Evolutionary conservation across 805 yeast species (phyloP).

Genomic region (Candida coleopterorum): DNA sequence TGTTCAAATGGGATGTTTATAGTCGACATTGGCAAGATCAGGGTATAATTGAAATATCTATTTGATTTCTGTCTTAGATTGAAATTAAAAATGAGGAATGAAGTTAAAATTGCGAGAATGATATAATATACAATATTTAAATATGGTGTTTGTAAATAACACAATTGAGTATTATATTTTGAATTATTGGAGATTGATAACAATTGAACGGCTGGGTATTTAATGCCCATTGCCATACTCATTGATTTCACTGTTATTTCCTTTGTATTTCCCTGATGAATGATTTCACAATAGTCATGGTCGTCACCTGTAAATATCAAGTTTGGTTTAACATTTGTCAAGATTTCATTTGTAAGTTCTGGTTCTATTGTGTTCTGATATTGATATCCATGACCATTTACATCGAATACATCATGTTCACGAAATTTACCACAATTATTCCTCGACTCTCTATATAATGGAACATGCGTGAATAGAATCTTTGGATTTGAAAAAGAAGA

Average conservation of each 20-base stretch:
- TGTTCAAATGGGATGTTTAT: slow-evolving; percentile 12
- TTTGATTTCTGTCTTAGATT: slow-evolving; percentile 23
- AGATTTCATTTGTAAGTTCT: slow-evolving; percentile 51
- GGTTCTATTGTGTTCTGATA: slow-evolving; percentile 78
- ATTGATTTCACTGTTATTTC: slow-evolving; percentile 38
- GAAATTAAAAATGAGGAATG: slow-evolving; percentile 23
- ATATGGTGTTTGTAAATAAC: slow-evolving; percentile 46
- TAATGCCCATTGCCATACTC: slow-evolving; percentile 39
- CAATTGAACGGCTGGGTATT: slow-evolving; percentile 38
- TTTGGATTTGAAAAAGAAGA: slow-evolving; percentile 40
- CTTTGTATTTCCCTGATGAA: slow-evolving; percentile 38
- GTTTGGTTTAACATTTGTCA: slow-evolving; percentile 58
- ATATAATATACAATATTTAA: slow-evolving; percentile 35
- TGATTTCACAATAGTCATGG: slow-evolving; percentile 87
- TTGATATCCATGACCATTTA: slow-evolving; percentile 69
- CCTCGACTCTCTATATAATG: slow-evolving; percentile 64
- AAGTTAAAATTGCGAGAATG: slow-evolving; percentile 29
- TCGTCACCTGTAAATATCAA: slow-evolving; percentile 89
- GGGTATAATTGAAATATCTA: slow-evolving; percentile 21
- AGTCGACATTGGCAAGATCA: slow-evolving; percentile 17
- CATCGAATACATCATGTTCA: slow-evolving; percentile 51
- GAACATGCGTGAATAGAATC: slow-evolving; percentile 80
- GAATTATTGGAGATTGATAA: slow-evolving; percentile 14
- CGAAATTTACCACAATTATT: slow-evolving; percentile 74
- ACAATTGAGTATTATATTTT: slow-evolving; percentile 34